Base-by-base conservation (phyloP, 345 rosid species). In the Cardiospermum halicacabum region DNA sequence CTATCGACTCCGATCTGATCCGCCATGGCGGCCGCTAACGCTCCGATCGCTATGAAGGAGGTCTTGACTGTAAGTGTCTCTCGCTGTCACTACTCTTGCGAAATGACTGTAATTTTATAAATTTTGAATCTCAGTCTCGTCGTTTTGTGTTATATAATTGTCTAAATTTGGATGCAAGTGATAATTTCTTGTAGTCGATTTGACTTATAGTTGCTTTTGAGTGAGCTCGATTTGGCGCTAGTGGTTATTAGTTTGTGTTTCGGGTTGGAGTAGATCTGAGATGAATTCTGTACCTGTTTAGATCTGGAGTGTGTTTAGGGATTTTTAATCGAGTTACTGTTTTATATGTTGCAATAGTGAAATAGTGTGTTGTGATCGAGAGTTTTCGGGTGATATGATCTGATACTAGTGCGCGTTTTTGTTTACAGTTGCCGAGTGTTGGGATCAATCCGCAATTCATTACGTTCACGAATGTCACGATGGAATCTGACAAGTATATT, bases 401-500 rank as follows among this genome's bases (percentile, higher is more conserved):
- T 61, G 32, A 43, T 2, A 34, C 39, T 34, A 5, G 7, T 34
- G 7, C 10, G 39, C 10, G 39, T 34, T 5, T 11, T 5, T 56
- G 22, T 15, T 67, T 72, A 79, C 89, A 92, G 98, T 75, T 92
- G 65, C 88, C 98, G 37, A 83, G 87, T 82, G 54, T 88, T 55
- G 98, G 98, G 81, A 92, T 92, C 74, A 83, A 76, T 71, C 89
- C 80, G 10, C 96, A 89, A 32, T 89, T 89, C 69, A 89, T 92
- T 62, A 89, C 95, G 7, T 92, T 92, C 62, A 92, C 98, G 13
- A 87, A 90, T 53, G 96, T 93, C 31, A 93, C 98, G 11, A 93
- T 93, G 98, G 98, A 93, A 69, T 93, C 98, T 5, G 98, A 93
- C 37, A 93, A 90, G 83, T 93, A 90, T 60, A 93, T 93, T 45